A percentile compares a stretch with the other conserved stretches of the same genome.
Conservation (phyloP, 2,329 filamentous ascomycete genomes). For the Trichoderma endophyticum region DNA sequence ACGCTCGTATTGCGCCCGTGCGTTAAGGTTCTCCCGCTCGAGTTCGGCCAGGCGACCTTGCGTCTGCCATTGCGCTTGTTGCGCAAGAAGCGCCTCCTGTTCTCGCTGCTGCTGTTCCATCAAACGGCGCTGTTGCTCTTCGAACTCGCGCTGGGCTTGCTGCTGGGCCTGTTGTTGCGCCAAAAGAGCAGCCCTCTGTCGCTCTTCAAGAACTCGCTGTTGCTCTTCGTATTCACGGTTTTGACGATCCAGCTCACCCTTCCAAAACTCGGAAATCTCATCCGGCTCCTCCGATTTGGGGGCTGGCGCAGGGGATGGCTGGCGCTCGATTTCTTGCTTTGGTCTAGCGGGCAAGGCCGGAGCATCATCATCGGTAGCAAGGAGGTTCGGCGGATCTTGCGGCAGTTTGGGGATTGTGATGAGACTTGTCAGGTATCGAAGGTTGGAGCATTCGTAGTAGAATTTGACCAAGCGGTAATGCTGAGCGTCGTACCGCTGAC, state of each 20-base stretch:
- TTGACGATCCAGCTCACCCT: slow-evolving; percentile 83
- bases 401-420: slow-evolving; percentile 96
- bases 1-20: slow-evolving; percentile 91
- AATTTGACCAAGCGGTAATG: slow-evolving; percentile 96
- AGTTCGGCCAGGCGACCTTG: slow-evolving; percentile 94
- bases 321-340: slow-evolving; percentile 68
- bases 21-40: slow-evolving; percentile 91
- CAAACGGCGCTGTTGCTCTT: slow-evolving; percentile 85
- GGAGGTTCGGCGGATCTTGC: slow-evolving; percentile 85
- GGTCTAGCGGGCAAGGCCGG: slow-evolving; percentile 79
- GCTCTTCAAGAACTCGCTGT: slow-evolving; percentile 81
- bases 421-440: slow-evolving; percentile 91
- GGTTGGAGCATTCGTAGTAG: slow-evolving; percentile 98
- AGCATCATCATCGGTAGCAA: slow-evolving; percentile 79
- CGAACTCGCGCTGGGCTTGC: slow-evolving; percentile 90
- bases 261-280: slow-evolving; percentile 98
- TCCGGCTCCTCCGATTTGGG: slow-evolving; percentile 77
- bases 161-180: slow-evolving; percentile 79
- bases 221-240: slow-evolving; percentile 95
- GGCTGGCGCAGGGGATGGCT: slow-evolving; percentile 62
- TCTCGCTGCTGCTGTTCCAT: slow-evolving; percentile 87
- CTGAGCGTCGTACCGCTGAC: slow-evolving; percentile 87
- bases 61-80: slow-evolving; percentile 90
- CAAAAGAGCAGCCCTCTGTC: slow-evolving; percentile 76
- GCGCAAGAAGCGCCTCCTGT: slow-evolving; percentile 82